Evolutionary conservation across 2,329 filamentous ascomycete genomes (phyloP).

Genomic region (Cladophialophora carrionii): DNA sequence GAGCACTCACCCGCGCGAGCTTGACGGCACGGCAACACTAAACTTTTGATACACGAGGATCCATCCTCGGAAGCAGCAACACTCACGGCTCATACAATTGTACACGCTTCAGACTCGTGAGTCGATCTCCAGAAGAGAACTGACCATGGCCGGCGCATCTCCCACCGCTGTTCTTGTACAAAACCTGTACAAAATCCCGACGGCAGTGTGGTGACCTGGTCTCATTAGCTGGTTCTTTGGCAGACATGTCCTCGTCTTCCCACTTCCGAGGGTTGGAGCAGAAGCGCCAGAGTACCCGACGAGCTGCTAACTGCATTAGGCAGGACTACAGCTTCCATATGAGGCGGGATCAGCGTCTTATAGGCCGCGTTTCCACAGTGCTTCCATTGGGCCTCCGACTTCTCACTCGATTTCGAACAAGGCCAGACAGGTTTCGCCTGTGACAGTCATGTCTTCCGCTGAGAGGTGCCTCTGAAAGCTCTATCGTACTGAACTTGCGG

Average conservation of each 20-base stretch:
- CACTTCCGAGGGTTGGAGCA: background rate
- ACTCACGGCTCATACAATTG: background rate
- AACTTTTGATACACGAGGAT: conserved; percentile 2
- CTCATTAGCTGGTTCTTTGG: background rate
- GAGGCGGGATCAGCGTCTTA: background rate
- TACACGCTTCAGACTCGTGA: background rate
- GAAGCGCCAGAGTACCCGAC: background rate
- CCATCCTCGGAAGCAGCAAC: background rate
- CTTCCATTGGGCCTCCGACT: background rate
- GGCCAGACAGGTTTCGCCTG: background rate
- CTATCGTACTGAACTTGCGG: background rate
- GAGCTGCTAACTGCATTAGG: background rate
- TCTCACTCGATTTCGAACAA: background rate
- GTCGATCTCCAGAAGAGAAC: background rate
- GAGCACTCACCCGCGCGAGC: background rate
- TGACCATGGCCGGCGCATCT: conserved; percentile 23
- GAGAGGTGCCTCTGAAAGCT: background rate
- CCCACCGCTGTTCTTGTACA: background rate
- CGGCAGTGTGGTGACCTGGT: background rate
- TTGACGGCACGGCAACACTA: background rate
- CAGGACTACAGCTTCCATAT: conserved; percentile 4
- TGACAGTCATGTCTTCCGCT: background rate
- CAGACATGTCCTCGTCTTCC: background rate
- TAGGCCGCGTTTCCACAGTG: background rate
- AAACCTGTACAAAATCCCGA: background rate